Conservation (phyloP, 1,284 basidiomycete genomes). For the Ustilago trichophora region DNA sequence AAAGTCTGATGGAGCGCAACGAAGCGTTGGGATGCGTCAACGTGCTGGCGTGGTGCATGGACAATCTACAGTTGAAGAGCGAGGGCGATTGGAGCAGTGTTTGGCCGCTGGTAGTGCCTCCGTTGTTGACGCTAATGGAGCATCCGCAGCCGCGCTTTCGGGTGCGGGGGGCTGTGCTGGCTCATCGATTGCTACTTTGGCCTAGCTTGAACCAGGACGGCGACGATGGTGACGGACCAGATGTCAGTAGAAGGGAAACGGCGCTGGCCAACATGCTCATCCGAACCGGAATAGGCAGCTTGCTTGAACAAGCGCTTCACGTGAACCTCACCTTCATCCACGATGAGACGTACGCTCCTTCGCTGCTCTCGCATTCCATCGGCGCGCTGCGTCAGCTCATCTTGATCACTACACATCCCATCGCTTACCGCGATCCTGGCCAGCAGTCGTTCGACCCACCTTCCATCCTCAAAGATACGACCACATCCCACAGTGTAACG, state of each 20-base stretch:
- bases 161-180: constrained; percentile 8
- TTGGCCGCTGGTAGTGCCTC: constrained; percentile 36
- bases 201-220: neutral
- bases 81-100: constrained; percentile 23
- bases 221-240: neutral
- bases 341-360: constrained; percentile 16
- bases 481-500: no score
- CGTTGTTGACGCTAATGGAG: constrained; percentile 36
- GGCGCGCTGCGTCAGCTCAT: constrained; percentile 25
- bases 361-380: constrained; percentile 13
- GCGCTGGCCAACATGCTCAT: constrained; percentile 17
- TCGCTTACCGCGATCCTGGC: neutral
- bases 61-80: neutral
- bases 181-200: constrained; percentile 2
- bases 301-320: constrained; percentile 27
- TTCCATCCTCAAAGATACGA: neutral
- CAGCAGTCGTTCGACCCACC: neutral
- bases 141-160: constrained; percentile 32
- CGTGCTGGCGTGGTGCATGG: constrained; percentile 25
- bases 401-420: constrained; percentile 25
- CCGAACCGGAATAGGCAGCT: constrained; percentile 35
- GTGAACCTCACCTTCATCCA: constrained; percentile 41
- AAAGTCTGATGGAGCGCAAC: constrained; percentile 8
- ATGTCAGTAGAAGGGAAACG: neutral
- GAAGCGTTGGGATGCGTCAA: constrained; percentile 36